Conservation (phyloP, 257 asterid species). For the Forsythia viridissima region DNA sequence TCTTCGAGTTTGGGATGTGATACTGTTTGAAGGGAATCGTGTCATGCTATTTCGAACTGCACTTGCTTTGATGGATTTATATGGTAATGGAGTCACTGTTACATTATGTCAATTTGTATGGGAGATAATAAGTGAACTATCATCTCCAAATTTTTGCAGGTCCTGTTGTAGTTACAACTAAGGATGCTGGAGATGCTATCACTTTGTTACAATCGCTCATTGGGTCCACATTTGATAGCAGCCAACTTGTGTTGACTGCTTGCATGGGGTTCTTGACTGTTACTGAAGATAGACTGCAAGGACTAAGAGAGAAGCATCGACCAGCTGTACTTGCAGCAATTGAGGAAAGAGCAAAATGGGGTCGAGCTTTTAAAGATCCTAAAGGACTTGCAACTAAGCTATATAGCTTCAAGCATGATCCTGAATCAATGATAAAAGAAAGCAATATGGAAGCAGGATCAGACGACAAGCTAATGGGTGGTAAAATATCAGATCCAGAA, state of each 20-base stretch:
- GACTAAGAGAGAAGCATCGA: slow-evolving; percentile 72
- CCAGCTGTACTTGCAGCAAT: slow-evolving; percentile 60
- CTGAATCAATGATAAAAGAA: slow-evolving; percentile 45
- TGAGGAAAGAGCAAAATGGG: slow-evolving; percentile 70
- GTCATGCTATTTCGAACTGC: slow-evolving; percentile 94
- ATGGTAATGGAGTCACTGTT: slow-evolving; percentile 50
- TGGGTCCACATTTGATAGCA: slow-evolving; percentile 91
- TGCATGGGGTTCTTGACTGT: slow-evolving; percentile 79
- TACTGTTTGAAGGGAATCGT: slow-evolving; percentile 91
- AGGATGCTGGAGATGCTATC: slow-evolving; percentile 91
- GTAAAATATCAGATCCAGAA: slow-evolving; percentile 30
- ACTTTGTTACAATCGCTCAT: slow-evolving; percentile 73
- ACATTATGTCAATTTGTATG: not conserved
- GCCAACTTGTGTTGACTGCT: slow-evolving; percentile 95
- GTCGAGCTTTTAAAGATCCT: slow-evolving; percentile 55
- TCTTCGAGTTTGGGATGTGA: slow-evolving; percentile 97
- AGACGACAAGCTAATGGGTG: slow-evolving; percentile 32
- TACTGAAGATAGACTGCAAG: slow-evolving; percentile 66
- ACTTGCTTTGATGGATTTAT: slow-evolving; percentile 90
- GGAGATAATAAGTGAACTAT: slow-evolving; percentile 18
- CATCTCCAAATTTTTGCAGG: slow-evolving; percentile 46
- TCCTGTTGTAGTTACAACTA: slow-evolving; percentile 79
- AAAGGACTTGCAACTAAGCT: slow-evolving; percentile 84
- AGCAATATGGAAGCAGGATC: slow-evolving; percentile 41
- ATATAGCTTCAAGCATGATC: slow-evolving; percentile 79